Evolutionary conservation across 768 basidiomycete genomes (phyloP), one percentile per base, ranked within the genome.

Genomic region (Pleurotus citrinopileatus): DNA sequence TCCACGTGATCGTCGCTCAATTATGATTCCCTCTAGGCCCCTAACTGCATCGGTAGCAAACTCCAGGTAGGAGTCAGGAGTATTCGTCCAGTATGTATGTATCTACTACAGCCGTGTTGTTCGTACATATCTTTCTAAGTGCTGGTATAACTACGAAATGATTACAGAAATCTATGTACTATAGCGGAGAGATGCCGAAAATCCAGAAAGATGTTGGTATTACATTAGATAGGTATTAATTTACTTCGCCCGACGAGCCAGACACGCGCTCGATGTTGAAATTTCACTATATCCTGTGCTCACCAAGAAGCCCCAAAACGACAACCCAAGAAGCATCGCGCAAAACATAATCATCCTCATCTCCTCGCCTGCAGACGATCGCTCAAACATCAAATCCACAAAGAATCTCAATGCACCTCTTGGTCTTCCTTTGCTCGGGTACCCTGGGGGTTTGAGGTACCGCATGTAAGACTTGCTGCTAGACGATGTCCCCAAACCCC

Each of bases 301-400:
- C 5, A 54, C 66, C 61, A 52, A 59, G 55, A 56, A 80, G 73
- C 23, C 77, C 82, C 76, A 80, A 81, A 25, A 71, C 64, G 83
- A 80, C 55, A 84, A 67, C 45, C 70, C 63, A 15, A 81, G 70
- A 54, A 85, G 59, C 57, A 79, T 61, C 42, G 70, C 63, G 59
- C 79, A 83, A 60, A 83, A 81, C 43, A 79, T 20, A 32, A 84
- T 73, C 75, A 85, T 72, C 57, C 84, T 73, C 65, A 80, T 75
- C 66, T 89, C 87, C 62, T 89, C 84, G 4, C 87, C 87, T 20
- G 87, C 87, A 1, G 77, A 66, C 17, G 81, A 82, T 55, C 65
- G 73, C 66, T 89, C 87, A 26, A 80, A 60, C 26, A 86, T 52
- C 55, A 88, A 63, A 34, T 72, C 69, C 28, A 72, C 5, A 40